These are phyloP conservation scores for Fusarium sterilihyphosum DNA, from an alignment of 2,329 filamentous ascomycete genomes.

Conservation along the genomic window DNA sequence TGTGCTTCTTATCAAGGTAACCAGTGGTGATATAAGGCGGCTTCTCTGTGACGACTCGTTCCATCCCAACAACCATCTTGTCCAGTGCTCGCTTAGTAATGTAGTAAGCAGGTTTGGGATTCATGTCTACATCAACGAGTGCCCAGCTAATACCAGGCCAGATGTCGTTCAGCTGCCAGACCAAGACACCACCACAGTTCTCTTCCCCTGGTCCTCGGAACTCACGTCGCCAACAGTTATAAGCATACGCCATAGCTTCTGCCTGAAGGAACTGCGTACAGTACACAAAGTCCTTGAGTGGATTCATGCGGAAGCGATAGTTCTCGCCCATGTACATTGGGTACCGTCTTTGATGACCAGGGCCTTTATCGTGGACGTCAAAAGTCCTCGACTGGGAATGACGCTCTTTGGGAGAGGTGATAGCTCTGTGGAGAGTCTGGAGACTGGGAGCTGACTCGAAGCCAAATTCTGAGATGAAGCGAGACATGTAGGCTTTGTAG, in stretches of 20 bases:
- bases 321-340: slow-evolving; percentile 14
- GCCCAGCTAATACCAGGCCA: slow-evolving; percentile 16
- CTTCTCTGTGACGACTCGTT: neutral
- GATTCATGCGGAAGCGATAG: slow-evolving; percentile 3
- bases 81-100: neutral
- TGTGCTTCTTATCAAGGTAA: neutral
- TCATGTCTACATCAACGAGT: neutral
- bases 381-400: neutral
- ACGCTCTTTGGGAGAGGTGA: neutral
- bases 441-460: slow-evolving; percentile 4
- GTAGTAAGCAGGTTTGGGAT: slow-evolving; percentile 1
- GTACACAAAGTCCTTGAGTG: neutral
- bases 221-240: slow-evolving; percentile 10
- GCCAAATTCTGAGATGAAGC: neutral
- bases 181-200: neutral
- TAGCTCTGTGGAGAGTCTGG: accelerated
- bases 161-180: slow-evolving; percentile 15
- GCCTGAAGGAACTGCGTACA: slow-evolving; percentile 4
- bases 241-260: neutral
- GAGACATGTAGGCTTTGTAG: slow-evolving; percentile 1
- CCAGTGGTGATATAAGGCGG: slow-evolving; percentile 10
- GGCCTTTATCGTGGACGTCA: neutral
- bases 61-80: neutral
- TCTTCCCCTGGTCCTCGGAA: neutral
- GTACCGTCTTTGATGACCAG: slow-evolving; percentile 2